These are phyloP conservation scores for Glutinoglossum americanum DNA, from an alignment of 495 filamentous ascomycete genomes.

Conservation along the genomic window DNA sequence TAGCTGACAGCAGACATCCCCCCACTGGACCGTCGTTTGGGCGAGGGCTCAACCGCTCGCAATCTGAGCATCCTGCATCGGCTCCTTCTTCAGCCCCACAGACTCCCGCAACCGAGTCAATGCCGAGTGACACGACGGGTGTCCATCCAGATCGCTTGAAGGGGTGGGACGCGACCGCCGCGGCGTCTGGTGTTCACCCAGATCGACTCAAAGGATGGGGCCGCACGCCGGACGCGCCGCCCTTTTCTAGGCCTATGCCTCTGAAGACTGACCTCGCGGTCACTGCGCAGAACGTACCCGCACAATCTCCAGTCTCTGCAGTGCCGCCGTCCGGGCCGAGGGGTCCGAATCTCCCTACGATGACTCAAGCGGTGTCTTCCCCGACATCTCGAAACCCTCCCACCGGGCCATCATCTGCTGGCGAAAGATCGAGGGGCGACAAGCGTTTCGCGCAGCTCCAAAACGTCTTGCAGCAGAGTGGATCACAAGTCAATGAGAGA, in stretches of 20 bases:
- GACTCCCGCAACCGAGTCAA: not conserved
- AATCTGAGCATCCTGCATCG: conserved; percentile 3
- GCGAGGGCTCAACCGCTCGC: not conserved
- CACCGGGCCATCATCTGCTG: not conserved
- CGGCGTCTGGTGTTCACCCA: conserved; percentile 2
- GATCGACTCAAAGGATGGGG: not conserved
- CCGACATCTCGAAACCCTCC: conserved; percentile 4
- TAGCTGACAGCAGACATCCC: not conserved
- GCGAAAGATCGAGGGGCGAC: conserved; percentile 1
- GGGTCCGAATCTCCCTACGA: not conserved
- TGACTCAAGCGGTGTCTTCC: not conserved
- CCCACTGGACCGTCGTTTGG: conserved; percentile 3
- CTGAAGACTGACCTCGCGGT: not conserved
- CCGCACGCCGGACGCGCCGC: not conserved
- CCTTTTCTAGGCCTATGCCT: not conserved
- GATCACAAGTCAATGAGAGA: not conserved
- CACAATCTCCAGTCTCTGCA: not conserved
- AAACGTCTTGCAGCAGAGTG: conserved; percentile 5
- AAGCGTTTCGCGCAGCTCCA: conserved; percentile 6
- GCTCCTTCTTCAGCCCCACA: conserved; percentile 1
- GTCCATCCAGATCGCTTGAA: conserved; percentile 5
- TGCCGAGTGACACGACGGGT: conserved; percentile 1
- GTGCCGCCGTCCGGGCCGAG: not conserved
- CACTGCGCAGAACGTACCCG: not conserved
- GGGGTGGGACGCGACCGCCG: not conserved